Base-by-base conservation (phyloP, 257 asterid genomes). In the Rhazya stricta region DNA sequence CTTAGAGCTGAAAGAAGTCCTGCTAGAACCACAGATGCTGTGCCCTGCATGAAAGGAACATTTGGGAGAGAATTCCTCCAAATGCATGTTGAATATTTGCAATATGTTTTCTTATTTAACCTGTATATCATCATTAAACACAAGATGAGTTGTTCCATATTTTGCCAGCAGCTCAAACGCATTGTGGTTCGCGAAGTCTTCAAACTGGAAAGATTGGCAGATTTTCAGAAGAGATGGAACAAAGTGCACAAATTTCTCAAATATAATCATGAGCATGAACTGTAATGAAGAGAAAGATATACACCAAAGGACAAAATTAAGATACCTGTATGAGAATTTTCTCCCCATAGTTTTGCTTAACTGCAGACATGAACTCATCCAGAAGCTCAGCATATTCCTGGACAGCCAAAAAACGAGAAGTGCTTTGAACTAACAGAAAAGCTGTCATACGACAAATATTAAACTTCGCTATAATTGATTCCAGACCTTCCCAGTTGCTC, bases 41-140 rank as follows among this genome's bases (percentile, higher is more conserved):
- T 93, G 32, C 98, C 98, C 98, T 93, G 89, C 68, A 75, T 72
- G 58, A 79, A 43, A 15, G 57, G 56, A 73, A 27, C 41, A 46
- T 43, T 10, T 45, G 34, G 46, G 45, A 32, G 53, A 56, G 68
- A 66, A 41, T 71, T 60, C 51, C 21, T 32, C 61, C 72, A 67
- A 37, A 58, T 19, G 42, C 45, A 68, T 19, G 32, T 3, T 30
- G 41, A 50, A 45, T 45, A 62, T 45, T 27, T 15, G 39, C 19
- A 34, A 27, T 19, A n/a, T 69, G 10, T 70, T 62, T 56, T 71
- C 48, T 39, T 53, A 48, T 42, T 36, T 73, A 51, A 91, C 98
- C 94, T 93, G 97, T 81, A 91, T 91, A 76, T 93, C 98, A 75
- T 93, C 98, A 67, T 93, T 93, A 82, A 93, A 93, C 53, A 93